These are phyloP conservation scores for Bothriochloa decipiens DNA, from an alignment of 176 grass and related monocot genomes.

Conservation along the genomic window DNA sequence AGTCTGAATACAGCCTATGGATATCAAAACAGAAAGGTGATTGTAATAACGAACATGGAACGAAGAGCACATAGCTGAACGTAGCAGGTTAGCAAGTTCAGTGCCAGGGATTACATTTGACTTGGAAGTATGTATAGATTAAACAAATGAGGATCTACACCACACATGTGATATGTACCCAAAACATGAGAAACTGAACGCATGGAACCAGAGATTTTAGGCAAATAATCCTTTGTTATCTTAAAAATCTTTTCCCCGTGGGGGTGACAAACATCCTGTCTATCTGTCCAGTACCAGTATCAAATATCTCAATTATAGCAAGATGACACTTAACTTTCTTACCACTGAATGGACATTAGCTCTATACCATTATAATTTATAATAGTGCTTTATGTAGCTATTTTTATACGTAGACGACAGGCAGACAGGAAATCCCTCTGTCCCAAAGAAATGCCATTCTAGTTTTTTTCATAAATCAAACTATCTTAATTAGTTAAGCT, in stretches of 20 bases:
- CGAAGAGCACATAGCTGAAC: background rate
- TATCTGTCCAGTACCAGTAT: background rate
- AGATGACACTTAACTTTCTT: background rate
- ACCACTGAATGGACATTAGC: background rate
- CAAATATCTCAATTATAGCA: background rate
- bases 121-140: background rate
- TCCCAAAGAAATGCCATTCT: background rate
- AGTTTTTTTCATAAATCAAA: background rate
- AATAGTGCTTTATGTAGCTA: background rate
- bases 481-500: background rate
- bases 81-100: background rate
- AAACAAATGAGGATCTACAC: background rate
- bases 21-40: background rate
- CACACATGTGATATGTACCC: background rate
- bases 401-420: background rate
- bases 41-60: background rate
- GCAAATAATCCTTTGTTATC: slow-evolving; percentile 2
- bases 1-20: background rate
- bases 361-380: slow-evolving; percentile 5
- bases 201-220: background rate
- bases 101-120: background rate
- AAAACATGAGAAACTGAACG: background rate
- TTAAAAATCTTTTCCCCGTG: background rate
- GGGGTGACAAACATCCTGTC: background rate
- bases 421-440: background rate